A percentile compares a stretch with the other conserved stretches of the same genome.
phyloP scores from a whole-genome alignment of 1,284 basidiomycete genomes.

The Moesziomyces globuligerus region DNA sequence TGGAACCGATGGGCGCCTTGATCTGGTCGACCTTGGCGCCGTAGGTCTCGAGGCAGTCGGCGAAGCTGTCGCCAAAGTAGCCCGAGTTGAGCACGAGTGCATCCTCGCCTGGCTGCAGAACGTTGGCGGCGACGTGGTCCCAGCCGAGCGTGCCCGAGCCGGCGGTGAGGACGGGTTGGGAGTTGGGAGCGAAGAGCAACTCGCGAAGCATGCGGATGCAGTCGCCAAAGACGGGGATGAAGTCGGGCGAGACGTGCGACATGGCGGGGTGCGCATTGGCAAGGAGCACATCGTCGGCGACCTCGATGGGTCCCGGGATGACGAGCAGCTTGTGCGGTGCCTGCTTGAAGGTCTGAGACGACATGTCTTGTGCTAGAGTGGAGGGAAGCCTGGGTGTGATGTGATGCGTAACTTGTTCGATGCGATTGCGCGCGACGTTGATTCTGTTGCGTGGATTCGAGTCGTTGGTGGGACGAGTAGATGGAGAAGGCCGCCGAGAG shows the following conservation, averaged over 20 bases:
- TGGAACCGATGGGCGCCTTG: conserved; percentile 82
- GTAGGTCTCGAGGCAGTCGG: conserved; percentile 74
- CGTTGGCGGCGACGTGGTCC: conserved; percentile 74
- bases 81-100: conserved; percentile 78
- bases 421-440: conserved; percentile 28
- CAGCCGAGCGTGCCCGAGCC: conserved; percentile 96
- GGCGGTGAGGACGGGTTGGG: conserved; percentile 78
- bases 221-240: conserved; percentile 89
- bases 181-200: conserved; percentile 72
- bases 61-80: conserved; percentile 66
- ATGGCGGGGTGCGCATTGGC: conserved; percentile 66
- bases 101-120: conserved; percentile 81
- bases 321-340: conserved; percentile 66
- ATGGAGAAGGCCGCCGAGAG: conserved; percentile 28
- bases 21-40: conserved; percentile 90
- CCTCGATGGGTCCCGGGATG: conserved; percentile 84
- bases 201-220: conserved; percentile 85
- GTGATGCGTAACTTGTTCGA: conserved; percentile 42
- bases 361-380: conserved; percentile 45
- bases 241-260: conserved; percentile 86
- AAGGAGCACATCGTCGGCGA: conserved; percentile 76
- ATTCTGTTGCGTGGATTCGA: conserved; percentile 9
- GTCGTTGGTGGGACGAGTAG: conserved; percentile 11
- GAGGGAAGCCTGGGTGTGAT: conserved; percentile 43
- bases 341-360: conserved; percentile 57